Base-by-base conservation (phyloP, 768 basidiomycete genomes). In the Amanita molliuscula region DNA sequence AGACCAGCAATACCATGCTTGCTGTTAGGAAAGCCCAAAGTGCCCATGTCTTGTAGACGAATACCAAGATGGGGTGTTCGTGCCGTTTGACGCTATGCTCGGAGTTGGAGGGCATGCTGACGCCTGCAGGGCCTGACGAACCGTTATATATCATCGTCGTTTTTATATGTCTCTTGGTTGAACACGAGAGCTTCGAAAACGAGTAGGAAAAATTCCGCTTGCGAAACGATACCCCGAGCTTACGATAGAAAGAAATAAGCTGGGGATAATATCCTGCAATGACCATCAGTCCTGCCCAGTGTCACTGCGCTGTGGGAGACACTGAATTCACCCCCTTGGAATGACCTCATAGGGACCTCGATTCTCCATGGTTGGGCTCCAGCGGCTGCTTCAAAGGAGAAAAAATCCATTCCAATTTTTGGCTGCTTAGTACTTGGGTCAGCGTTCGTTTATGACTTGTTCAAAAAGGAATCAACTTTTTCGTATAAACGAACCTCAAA, bases 341-440 rank as follows among this genome's bases (percentile, higher is more conserved):
- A 88, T 1, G 81, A 81, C 35, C 87, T 67, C 87, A 89, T 89
- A 0, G 87, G 87, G 0, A 88, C 85, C 59, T 89, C 86, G 3
- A 88, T 70, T 48, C 78, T 67, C 72, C 77, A 77, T 44, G 73
- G 64, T 31, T 67, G 58, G 18, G 62, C 62, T 8, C 63, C 52
- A 3, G 61, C 68, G 3, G 66, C 65, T 34, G 65, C 60, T 15
- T 66, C 21, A 25, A 47, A 25, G 4, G 46, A 47, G n/a, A 20
- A 36, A 9, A 79, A 74, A 61, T 86, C 85, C 79, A 88, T 84
- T 9, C 85, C 84, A 8, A 88, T 62, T 26, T 67, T 57, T 0
- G 70, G 55, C 3, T 77, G 68, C 84, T 31, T n/a, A n/a, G n/a
- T 86, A 52, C 11, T 8, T 9, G 47, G 21, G 21, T 44, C n/a